Conservation (phyloP, 2,329 filamentous ascomycete species). For the Penicillium concentricum region DNA sequence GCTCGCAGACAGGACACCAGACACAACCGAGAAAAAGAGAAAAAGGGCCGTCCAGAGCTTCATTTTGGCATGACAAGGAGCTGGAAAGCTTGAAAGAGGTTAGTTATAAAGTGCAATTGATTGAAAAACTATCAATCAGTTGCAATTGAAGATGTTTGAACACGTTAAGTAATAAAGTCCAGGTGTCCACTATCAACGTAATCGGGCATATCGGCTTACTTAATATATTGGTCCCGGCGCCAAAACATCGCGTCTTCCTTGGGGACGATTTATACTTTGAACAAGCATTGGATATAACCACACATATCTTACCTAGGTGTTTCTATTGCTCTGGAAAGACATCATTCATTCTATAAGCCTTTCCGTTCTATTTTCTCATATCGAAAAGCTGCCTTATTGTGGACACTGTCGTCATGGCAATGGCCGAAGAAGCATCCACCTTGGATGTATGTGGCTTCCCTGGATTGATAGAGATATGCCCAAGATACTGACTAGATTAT, state of each 20-base stretch:
- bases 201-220: slow-evolving; percentile 5
- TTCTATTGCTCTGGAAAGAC: not conserved
- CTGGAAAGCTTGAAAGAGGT: not conserved
- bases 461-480: not conserved
- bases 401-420: slow-evolving; percentile 12
- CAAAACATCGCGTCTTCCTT: slow-evolving; percentile 11
- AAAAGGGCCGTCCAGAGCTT: slow-evolving; percentile 30
- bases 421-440: slow-evolving; percentile 10
- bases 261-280: not conserved
- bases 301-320: not conserved
- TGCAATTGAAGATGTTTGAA: slow-evolving; percentile 7
- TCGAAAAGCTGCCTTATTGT: not conserved
- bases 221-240: not conserved
- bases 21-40: slow-evolving; percentile 42
- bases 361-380: not conserved
- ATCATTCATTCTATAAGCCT: not conserved
- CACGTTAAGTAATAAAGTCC: slow-evolving; percentile 4
- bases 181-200: slow-evolving; percentile 13
- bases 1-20: slow-evolving; percentile 45
- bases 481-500: slow-evolving; percentile 6
- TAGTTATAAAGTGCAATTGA: not conserved
- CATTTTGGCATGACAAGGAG: slow-evolving; percentile 31
- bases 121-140: not conserved
- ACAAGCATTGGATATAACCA: not conserved
- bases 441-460: slow-evolving; percentile 26